These are phyloP conservation scores for Solanum peruvianum DNA, from an alignment of 257 asterid species.

Conservation along the genomic window DNA sequence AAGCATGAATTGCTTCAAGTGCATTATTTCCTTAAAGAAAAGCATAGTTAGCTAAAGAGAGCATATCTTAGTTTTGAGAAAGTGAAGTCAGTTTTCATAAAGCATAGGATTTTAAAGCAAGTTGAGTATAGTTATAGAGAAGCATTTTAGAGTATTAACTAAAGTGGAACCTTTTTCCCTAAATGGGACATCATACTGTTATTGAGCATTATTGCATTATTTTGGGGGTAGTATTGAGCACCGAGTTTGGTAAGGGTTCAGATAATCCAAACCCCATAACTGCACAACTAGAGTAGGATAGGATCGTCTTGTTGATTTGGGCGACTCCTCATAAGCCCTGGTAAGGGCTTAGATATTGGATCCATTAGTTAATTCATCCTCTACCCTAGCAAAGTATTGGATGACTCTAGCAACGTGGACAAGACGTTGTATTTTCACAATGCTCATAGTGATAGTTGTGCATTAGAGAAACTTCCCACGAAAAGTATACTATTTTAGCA, in stretches of 20 bases:
- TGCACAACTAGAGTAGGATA: background rate
- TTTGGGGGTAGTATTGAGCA: background rate
- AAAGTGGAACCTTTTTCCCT: background rate
- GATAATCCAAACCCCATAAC: background rate
- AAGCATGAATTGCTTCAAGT: background rate
- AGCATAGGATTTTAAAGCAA: background rate
- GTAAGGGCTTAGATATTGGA: background rate
- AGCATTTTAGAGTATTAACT: background rate
- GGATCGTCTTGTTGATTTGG: background rate
- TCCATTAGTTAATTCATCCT: background rate
- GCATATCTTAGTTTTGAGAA: background rate
- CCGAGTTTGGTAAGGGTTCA: background rate
- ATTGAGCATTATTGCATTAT: background rate
- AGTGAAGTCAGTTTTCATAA: background rate
- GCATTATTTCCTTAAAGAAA: background rate
- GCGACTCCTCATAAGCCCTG: no score
- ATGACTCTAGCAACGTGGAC: background rate
- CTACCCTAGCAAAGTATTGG: background rate
- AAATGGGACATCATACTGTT: background rate
- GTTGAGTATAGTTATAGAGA: background rate
- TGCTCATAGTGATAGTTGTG: background rate
- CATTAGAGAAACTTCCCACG: background rate
- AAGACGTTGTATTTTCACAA: background rate
- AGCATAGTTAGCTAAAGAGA: background rate
- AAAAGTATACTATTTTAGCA: background rate